phyloP scores from a whole-genome alignment of 192 early-diverging fungal species.

The Coemansia sp. region DNA sequence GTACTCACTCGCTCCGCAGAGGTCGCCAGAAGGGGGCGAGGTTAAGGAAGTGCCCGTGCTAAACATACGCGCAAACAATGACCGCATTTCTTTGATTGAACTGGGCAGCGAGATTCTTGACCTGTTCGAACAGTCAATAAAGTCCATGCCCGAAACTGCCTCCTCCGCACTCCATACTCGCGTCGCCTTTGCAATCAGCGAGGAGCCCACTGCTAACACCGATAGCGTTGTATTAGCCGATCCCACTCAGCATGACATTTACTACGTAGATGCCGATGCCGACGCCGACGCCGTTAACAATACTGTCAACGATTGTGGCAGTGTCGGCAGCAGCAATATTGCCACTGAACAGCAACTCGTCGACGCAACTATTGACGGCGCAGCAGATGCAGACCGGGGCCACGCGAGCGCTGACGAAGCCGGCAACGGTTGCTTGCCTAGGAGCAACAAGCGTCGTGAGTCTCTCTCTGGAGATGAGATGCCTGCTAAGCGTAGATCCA shows the following conservation, averaged over 20 bases:
- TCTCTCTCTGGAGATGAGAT: slow-evolving; percentile 49
- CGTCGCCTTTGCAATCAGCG: background rate
- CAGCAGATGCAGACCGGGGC: background rate
- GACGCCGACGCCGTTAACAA: background rate
- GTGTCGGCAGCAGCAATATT: background rate
- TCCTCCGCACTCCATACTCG: background rate
- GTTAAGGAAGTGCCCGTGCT: background rate
- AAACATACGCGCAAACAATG: background rate
- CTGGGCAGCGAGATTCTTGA: background rate
- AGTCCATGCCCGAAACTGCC: background rate
- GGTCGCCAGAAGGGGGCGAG: background rate
- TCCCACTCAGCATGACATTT: background rate
- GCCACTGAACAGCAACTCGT: background rate
- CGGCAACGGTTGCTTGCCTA: background rate
- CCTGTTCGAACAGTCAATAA: background rate
- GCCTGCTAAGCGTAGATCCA: slow-evolving; percentile 49
- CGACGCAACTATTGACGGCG: background rate
- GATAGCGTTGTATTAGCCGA: background rate
- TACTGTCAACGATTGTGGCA: background rate
- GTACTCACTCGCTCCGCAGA: background rate
- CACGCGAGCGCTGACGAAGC: slow-evolving; percentile 2
- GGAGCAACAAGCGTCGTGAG: slow-evolving; percentile 23
- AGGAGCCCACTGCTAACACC: background rate
- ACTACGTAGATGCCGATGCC: background rate
- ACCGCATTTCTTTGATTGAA: slow-evolving; percentile 2